Evolutionary conservation across 345 rosid genomes (phyloP).

Genomic region (Salix viminalis): DNA sequence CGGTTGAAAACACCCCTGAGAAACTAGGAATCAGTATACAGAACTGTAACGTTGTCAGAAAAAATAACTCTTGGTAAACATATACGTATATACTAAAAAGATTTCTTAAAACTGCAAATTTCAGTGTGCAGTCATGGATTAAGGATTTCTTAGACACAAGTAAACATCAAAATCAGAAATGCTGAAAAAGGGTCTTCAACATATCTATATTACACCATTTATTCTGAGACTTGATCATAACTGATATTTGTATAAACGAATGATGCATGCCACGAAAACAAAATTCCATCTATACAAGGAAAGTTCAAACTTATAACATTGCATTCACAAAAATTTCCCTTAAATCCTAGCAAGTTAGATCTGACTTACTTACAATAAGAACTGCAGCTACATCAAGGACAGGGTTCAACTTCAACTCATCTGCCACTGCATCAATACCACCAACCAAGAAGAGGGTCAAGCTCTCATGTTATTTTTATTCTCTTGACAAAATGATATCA

Average conservation of each 20-base stretch:
- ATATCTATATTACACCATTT: neutral
- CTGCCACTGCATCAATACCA: constrained; percentile 61
- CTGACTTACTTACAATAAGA: constrained; percentile 16
- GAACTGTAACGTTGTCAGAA: neutral
- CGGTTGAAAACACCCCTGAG: neutral
- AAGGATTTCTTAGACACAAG: neutral
- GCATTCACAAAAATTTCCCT: neutral
- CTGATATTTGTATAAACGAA: neutral
- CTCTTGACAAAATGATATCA: neutral
- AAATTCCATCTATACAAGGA: neutral
- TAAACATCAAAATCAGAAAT: neutral
- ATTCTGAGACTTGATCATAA: neutral
- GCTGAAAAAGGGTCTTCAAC: neutral
- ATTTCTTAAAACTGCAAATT: neutral
- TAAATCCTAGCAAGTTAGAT: neutral
- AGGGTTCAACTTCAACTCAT: constrained; percentile 31
- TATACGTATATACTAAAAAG: neutral
- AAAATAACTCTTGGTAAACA: neutral
- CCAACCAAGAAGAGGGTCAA: constrained; percentile 15
- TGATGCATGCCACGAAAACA: neutral
- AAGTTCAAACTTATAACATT: neutral
- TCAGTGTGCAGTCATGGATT: neutral
- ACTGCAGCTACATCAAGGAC: constrained; percentile 8
- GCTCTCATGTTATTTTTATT: neutral
- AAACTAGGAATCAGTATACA: neutral